A percentile compares a stretch with the other conserved stretches of the same genome.
Evolutionary conservation across 495 filamentous ascomycete species (phyloP).

Genomic region (Penicillium subrubescens): DNA sequence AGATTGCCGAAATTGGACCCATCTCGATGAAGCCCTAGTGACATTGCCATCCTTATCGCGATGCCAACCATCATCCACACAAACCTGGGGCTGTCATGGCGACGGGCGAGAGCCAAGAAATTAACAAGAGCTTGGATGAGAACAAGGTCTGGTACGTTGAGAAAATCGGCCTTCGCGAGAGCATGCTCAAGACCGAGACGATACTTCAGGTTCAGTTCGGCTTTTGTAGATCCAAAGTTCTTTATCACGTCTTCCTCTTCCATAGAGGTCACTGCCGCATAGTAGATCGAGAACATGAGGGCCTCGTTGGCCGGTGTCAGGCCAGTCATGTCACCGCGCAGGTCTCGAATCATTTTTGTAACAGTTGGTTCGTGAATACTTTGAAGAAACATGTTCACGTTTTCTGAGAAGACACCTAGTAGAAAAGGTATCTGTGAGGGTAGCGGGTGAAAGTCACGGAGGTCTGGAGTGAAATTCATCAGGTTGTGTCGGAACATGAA

Average conservation of each 20-base stretch:
- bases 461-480: slow-evolving; percentile 28
- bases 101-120: slow-evolving; percentile 50
- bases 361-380: slow-evolving; percentile 57
- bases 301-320: slow-evolving; percentile 53
- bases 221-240: slow-evolving; percentile 53
- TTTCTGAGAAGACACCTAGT: slow-evolving; percentile 52
- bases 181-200: slow-evolving; percentile 57
- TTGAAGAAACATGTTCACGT: slow-evolving; percentile 52
- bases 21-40: slow-evolving; percentile 77
- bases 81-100: slow-evolving; percentile 51
- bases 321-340: slow-evolving; percentile 33
- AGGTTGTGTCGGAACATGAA: slow-evolving; percentile 56
- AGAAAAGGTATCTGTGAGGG: slow-evolving; percentile 56
- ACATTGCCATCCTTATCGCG: slow-evolving; percentile 72
- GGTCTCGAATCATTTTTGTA: slow-evolving; percentile 44
- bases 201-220: slow-evolving; percentile 53
- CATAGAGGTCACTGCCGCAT: slow-evolving; percentile 59
- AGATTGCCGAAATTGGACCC: slow-evolving; percentile 58
- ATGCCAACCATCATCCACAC: slow-evolving; percentile 66
- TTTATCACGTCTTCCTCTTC: slow-evolving; percentile 54
- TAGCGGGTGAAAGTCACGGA: slow-evolving; percentile 50
- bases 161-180: slow-evolving; percentile 57
- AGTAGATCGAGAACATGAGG: slow-evolving; percentile 62
- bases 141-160: slow-evolving; percentile 36
- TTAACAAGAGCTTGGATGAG: slow-evolving; percentile 52